Percentiles rank a stretch among this genome's conserved stretches.
Conservation (phyloP, 1,284 basidiomycete genomes). For the Schizopora paradoxa region DNA sequence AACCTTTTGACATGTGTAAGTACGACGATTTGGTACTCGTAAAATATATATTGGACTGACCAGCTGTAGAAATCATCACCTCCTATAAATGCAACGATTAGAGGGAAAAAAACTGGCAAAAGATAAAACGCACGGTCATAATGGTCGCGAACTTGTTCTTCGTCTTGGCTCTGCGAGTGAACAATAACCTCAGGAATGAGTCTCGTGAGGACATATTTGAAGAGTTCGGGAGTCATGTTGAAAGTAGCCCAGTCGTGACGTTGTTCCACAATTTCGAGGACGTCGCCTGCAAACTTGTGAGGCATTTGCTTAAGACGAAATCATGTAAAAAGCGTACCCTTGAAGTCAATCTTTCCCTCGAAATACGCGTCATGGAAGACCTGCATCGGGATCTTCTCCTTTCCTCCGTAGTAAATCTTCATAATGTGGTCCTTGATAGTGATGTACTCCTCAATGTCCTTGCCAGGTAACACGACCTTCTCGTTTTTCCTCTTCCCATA, state of each 20-base stretch:
- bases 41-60: slow-evolving; percentile 37
- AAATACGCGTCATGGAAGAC: slow-evolving; percentile 98
- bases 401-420: slow-evolving; percentile 71
- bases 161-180: slow-evolving; percentile 88
- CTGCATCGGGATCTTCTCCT: slow-evolving; percentile 96
- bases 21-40: slow-evolving; percentile 22
- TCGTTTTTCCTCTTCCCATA: slow-evolving; percentile 83
- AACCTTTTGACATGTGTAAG: slow-evolving; percentile 49
- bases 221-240: slow-evolving; percentile 80
- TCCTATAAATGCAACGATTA: slow-evolving; percentile 32
- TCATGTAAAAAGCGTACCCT: slow-evolving; percentile 48
- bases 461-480: slow-evolving; percentile 83
- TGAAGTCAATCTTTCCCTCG: slow-evolving; percentile 94
- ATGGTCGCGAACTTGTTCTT: slow-evolving; percentile 93
- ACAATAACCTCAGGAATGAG: slow-evolving; percentile 91
- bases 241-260: slow-evolving; percentile 96
- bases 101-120: slow-evolving; percentile 16
- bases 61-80: slow-evolving; percentile 94
- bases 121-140: slow-evolving; percentile 76
- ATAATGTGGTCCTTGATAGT: slow-evolving; percentile 83
- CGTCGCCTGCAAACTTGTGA: slow-evolving; percentile 58
- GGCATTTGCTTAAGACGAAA: too few species aligned
- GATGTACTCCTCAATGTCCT: slow-evolving; percentile 86
- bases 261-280: slow-evolving; percentile 90
- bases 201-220: slow-evolving; percentile 89